Evolutionary conservation across 2,329 filamentous ascomycete species (phyloP).

Genomic region (Aspergillus ochraceus): DNA sequence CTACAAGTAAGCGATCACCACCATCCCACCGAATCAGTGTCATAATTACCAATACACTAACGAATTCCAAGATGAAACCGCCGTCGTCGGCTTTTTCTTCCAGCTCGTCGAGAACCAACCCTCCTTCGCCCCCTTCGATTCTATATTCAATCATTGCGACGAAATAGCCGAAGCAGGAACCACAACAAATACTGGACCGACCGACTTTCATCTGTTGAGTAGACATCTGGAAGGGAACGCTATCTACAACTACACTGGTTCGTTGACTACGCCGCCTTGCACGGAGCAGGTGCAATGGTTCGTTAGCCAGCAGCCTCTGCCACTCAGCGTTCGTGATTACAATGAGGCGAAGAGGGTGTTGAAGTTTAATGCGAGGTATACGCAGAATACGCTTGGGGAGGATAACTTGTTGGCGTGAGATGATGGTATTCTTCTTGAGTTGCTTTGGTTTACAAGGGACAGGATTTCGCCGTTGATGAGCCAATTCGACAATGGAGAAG

Average conservation of each 20-base stretch:
- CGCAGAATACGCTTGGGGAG: slow-evolving; percentile 51
- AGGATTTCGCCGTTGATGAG: background rate
- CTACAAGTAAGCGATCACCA: slow-evolving; percentile 35
- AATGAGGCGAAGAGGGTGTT: slow-evolving; percentile 54
- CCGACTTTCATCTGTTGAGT: slow-evolving; percentile 48
- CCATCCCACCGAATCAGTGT: background rate
- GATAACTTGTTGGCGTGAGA: slow-evolving; percentile 42
- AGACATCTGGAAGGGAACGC: slow-evolving; percentile 38
- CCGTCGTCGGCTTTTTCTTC: slow-evolving; percentile 45
- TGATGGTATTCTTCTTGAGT: background rate
- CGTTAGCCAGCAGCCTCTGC: slow-evolving; percentile 50
- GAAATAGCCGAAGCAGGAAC: slow-evolving; percentile 44
- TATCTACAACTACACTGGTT: slow-evolving; percentile 57
- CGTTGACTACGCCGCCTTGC: slow-evolving; percentile 64
- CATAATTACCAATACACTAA: background rate
- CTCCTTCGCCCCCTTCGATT: slow-evolving; percentile 47
- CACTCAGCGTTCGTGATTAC: slow-evolving; percentile 51
- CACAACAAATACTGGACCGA: slow-evolving; percentile 33
- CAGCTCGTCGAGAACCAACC: slow-evolving; percentile 39
- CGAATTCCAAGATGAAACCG: slow-evolving; percentile 26
- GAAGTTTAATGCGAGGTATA: slow-evolving; percentile 58
- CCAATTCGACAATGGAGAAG: too few relatives aligned
- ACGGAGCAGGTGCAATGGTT: slow-evolving; percentile 50
- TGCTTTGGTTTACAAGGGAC: background rate
- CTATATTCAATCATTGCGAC: slow-evolving; percentile 46